Percentiles rank a stretch among this genome's conserved stretches.
Conservation (phyloP, 2,329 filamentous ascomycete genomes). For the Calonectria hongkongensis region DNA sequence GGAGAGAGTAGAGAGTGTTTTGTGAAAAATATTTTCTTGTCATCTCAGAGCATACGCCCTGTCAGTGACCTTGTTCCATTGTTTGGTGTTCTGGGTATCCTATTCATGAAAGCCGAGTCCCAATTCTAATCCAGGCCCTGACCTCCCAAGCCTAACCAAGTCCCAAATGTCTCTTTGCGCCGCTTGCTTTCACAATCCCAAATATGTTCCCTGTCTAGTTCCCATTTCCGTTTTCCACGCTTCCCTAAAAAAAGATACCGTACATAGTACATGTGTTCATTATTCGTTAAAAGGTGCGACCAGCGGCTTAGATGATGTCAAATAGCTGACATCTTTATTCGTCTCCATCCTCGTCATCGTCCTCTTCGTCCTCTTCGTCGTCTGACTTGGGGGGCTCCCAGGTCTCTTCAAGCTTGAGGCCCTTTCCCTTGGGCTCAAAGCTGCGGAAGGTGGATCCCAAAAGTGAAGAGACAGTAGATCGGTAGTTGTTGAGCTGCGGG, state of each 20-base stretch:
- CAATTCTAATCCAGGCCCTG: slow-evolving; percentile 44
- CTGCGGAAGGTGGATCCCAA: slow-evolving; percentile 69
- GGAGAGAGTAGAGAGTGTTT: not conserved
- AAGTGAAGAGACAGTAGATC: slow-evolving; percentile 72
- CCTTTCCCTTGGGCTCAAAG: slow-evolving; percentile 77
- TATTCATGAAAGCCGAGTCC: slow-evolving; percentile 43
- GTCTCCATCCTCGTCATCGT: slow-evolving; percentile 65
- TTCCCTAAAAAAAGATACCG: slow-evolving; percentile 30
- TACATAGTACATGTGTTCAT: slow-evolving; percentile 50
- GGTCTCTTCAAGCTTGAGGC: slow-evolving; percentile 87
- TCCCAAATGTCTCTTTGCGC: slow-evolving; percentile 36
- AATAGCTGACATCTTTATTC: slow-evolving; percentile 44
- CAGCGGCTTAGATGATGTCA: slow-evolving; percentile 25
- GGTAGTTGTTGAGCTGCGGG: slow-evolving; percentile 72
- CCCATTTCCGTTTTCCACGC: slow-evolving; percentile 32
- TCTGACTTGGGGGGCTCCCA: slow-evolving; percentile 82
- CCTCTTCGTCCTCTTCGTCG: slow-evolving; percentile 73
- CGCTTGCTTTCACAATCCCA: slow-evolving; percentile 35
- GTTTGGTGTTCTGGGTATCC: slow-evolving; percentile 51
- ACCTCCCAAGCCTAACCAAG: slow-evolving; percentile 26
- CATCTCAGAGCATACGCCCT: slow-evolving; percentile 14
- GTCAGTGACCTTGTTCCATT: slow-evolving; percentile 38
- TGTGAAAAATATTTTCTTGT: slow-evolving; percentile 9
- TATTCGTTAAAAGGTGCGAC: slow-evolving; percentile 41
- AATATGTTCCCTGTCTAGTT: slow-evolving; percentile 33